Percentiles rank a stretch among this genome's conserved stretches.
Conservation (phyloP, 176 grass and related monocot genomes). For the Puccinellia tenuiflora region DNA sequence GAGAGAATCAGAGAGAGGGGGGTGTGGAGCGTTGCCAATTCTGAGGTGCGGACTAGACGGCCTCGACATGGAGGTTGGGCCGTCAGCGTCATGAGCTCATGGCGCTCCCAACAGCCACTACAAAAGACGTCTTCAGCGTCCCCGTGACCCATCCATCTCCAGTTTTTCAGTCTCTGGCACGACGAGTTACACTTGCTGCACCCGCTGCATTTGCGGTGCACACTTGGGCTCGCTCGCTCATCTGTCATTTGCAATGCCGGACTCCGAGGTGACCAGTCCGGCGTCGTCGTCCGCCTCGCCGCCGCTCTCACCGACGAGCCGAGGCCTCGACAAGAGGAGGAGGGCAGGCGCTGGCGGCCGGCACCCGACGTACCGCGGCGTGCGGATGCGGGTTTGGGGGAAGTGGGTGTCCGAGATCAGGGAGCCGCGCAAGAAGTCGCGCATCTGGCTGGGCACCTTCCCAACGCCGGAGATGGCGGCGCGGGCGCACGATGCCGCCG, state of each 20-base stretch:
- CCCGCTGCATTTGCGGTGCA: background rate
- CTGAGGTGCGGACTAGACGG: background rate
- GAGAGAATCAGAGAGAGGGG: background rate
- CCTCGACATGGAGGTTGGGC: conserved; percentile 21
- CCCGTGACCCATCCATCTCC: background rate
- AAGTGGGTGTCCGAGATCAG: conserved; percentile 97
- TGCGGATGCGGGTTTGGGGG: conserved; percentile 78
- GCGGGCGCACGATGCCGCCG: conserved; percentile 73
- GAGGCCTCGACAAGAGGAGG: background rate
- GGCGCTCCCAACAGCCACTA: conserved; percentile 22
- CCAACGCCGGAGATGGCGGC: conserved; percentile 82
- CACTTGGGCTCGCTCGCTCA: background rate
- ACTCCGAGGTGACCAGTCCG: background rate
- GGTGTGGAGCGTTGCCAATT: background rate
- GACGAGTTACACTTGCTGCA: background rate
- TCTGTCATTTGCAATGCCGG: conserved; percentile 24
- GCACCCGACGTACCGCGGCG: conserved; percentile 58
- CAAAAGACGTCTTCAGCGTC: background rate
- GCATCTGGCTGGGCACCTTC: conserved; percentile 94
- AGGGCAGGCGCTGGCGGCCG: background rate
- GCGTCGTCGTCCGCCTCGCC: conserved; percentile 1
- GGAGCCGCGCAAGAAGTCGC: conserved; percentile 87
- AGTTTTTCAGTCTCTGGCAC: background rate
- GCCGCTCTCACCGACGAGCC: background rate
- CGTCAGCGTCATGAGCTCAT: conserved; percentile 23